A percentile compares a stretch with the other conserved stretches of the same genome.
Evolutionary conservation across 169 alveolate species (phyloP).

Genomic region (Plasmodium adleri): DNA sequence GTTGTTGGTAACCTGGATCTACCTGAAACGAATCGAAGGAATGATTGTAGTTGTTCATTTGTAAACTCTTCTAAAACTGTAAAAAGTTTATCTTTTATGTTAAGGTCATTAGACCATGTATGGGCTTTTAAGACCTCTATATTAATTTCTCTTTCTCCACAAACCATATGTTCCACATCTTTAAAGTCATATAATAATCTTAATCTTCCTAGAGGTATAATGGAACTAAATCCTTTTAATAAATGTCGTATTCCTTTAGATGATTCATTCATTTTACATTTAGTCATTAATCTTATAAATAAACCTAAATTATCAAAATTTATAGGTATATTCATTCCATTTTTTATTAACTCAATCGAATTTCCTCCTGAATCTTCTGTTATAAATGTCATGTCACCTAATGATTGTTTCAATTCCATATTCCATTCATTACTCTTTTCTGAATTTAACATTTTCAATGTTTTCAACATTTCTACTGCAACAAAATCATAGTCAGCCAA

Average conservation of each 20-base stretch:
- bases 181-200: conserved; percentile 88
- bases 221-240: conserved; percentile 90
- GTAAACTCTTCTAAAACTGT: conserved; percentile 89
- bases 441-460: conserved; percentile 81
- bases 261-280: conserved; percentile 89
- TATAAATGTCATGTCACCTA: conserved; percentile 83
- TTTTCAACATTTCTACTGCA: conserved; percentile 88
- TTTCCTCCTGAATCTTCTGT: conserved; percentile 83
- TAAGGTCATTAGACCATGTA: conserved; percentile 88
- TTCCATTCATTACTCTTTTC: conserved; percentile 77
- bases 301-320: conserved; percentile 84
- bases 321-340: conserved; percentile 87
- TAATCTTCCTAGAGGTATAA: conserved; percentile 92
- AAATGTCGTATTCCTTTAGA: conserved; percentile 84
- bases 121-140: conserved; percentile 88
- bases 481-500: conserved; percentile 88
- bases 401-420: conserved; percentile 58
- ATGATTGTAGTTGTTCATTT: conserved; percentile 90
- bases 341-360: conserved; percentile 80
- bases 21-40: conserved; percentile 93
- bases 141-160: conserved; percentile 93
- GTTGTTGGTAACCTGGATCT: conserved; percentile 92
- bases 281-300: conserved; percentile 87
- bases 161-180: conserved; percentile 89
- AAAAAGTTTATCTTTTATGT: conserved; percentile 88